phyloP scores from a whole-genome alignment of 23 red algal species.

The Pyropia haitanensis region DNA sequence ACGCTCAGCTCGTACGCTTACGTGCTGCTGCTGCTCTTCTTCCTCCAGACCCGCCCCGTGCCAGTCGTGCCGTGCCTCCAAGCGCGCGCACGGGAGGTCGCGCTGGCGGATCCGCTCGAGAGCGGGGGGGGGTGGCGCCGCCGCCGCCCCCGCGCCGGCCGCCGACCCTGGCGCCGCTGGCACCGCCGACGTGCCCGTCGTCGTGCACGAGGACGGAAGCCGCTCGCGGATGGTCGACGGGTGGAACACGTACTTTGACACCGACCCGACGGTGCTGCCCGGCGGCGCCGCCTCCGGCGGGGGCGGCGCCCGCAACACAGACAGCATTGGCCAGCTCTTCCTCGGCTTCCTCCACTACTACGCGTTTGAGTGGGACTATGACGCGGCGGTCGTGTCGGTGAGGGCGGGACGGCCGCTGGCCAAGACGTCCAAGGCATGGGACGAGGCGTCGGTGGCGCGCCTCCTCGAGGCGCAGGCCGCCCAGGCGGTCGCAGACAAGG shows the following conservation, averaged over 20 bases:
- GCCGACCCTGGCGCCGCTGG: too few relatives aligned
- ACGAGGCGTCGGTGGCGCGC: neutral
- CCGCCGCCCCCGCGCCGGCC: too few relatives aligned
- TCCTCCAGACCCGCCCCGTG: slow-evolving; percentile 39
- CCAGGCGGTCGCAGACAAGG: slow-evolving; percentile 2
- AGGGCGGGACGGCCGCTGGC: slow-evolving; percentile 24
- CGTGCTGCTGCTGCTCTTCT: slow-evolving; percentile 78
- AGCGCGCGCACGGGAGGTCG: neutral
- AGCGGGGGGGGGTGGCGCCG: neutral
- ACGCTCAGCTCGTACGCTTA: slow-evolving; percentile 97
- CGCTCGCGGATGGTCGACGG: slow-evolving; percentile 20
- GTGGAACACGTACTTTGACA: slow-evolving; percentile 87
- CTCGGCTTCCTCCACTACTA: slow-evolving; percentile 87
- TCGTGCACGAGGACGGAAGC: too few relatives aligned
- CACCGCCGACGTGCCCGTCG: too few relatives aligned
- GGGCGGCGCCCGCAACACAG: slow-evolving; percentile 10
- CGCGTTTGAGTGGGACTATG: slow-evolving; percentile 63
- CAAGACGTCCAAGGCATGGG: slow-evolving; percentile 15
- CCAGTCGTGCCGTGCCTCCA: slow-evolving; percentile 91
- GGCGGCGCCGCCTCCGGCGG: too few relatives aligned
- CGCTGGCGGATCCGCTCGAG: neutral
- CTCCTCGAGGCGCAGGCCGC: neutral
- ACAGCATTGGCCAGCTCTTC: slow-evolving; percentile 54
- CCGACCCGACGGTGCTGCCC: neutral
- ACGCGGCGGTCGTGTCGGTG: slow-evolving; percentile 49